Evolutionary conservation across 495 filamentous ascomycete genomes (phyloP), one percentile per base, ranked within the genome.

Genomic region (Clavariopsis aquatica): DNA sequence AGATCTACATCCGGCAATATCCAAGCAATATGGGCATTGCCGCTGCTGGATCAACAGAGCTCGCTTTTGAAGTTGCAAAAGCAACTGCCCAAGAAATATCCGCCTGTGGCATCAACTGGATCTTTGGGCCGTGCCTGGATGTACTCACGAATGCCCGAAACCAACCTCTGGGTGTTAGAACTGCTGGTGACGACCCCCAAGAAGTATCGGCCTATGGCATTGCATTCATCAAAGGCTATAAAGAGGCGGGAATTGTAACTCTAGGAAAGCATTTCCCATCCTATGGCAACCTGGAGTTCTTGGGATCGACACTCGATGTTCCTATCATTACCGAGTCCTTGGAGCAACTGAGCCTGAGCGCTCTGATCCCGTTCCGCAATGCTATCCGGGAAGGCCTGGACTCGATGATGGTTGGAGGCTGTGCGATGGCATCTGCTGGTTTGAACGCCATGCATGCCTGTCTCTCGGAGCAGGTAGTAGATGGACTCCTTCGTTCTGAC

Each of bases 191-290:
- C 72, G 90, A 96, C 65, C 91, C 92, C 6, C 91, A 94, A 70
- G 90, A 96, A 75, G 91, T 91, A 0, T 94, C 91, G 0, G 87
- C 88, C 36, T 96, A 91, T 70, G 90, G 89, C 28, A 87, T 92
- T 41, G 89, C 91, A 45, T 90, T 87, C 60, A 90, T 96, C 82
- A 92, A 88, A 73, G 92, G 92, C 34, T 96, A 90, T 75, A 90
- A 92, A 70, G 87, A 93, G 72, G 91, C 88, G 23, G 91, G 91
- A 0, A 72, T 95, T 12, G 88, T 84, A 0, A 93, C 91, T 0
- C 91, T 92, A 68, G 92, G 92, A 61, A 96, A 96, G 73, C 92
- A 96, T 75, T 96, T 96, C 64, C 92, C 92, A 20, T 93, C 90
- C 0, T 96, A 95, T 65, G 92, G 92, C 13, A 95, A 95, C 62